Percentiles rank a stretch among this genome's conserved stretches.
Evolutionary conservation across 75 land plant genomes (phyloP).

Genomic region (Cryptomeria japonica): DNA sequence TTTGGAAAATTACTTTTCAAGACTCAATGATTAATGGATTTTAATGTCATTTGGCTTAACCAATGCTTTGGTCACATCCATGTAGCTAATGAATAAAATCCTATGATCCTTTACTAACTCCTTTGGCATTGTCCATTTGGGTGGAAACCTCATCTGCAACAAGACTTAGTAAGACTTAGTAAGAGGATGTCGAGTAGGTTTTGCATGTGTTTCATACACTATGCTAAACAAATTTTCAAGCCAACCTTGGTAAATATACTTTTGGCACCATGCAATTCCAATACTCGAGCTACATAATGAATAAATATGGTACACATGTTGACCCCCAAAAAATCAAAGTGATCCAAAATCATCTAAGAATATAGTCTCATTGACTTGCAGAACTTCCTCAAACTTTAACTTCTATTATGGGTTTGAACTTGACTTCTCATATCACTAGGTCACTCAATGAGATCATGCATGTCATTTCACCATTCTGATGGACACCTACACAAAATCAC

Average conservation of each 20-base stretch:
- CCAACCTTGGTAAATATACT: neutral
- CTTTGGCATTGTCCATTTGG: neutral
- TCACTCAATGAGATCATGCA: no score
- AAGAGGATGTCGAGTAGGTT: neutral
- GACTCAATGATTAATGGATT: neutral
- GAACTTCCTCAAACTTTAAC: no score
- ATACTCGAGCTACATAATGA: no score
- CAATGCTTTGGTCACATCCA: slow-evolving; percentile 5
- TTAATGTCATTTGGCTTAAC: slow-evolving; percentile 9
- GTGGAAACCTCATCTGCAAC: neutral
- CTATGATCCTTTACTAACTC: neutral
- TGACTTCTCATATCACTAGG: no score
- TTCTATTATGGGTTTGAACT: no score
- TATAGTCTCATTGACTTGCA: no score
- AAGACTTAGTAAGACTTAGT: neutral
- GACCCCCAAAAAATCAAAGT: no score
- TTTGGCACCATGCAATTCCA: neutral
- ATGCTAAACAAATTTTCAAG: neutral
- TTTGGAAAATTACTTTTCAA: neutral
- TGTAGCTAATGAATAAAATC: neutral
- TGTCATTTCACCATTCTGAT: no score
- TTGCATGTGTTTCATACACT: neutral
- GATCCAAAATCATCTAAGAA: no score
- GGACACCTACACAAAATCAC: no score
- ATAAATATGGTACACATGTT: no score